phyloP scores from a whole-genome alignment of 2,329 filamentous ascomycete genomes.

The Teratosphaeria nubilosa region DNA sequence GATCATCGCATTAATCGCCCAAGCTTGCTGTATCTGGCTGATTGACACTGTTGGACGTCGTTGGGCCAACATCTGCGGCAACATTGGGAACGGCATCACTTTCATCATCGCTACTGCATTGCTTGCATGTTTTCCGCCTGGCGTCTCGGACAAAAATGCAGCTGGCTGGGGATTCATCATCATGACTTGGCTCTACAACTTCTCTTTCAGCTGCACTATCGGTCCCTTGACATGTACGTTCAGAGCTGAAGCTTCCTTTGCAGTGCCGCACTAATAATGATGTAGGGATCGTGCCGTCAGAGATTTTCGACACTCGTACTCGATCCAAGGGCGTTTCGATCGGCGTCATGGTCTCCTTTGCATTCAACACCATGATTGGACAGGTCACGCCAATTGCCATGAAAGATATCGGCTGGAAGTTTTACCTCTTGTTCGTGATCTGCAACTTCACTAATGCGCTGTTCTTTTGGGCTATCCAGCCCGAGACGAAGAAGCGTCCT shows the following conservation, averaged over 20 bases:
- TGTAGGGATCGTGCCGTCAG: constrained; percentile 26
- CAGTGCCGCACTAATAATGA: background rate
- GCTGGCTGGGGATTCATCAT: constrained; percentile 68
- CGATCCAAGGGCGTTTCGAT: constrained; percentile 64
- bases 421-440: constrained; percentile 51
- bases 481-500: constrained; percentile 54
- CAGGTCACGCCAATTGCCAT: constrained; percentile 56
- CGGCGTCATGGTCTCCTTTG: constrained; percentile 61
- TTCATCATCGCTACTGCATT: constrained; percentile 58
- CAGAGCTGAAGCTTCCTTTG: background rate
- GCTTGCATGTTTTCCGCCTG: constrained; percentile 52
- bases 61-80: constrained; percentile 62
- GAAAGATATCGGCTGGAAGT: constrained; percentile 43
- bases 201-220: constrained; percentile 61
- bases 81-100: constrained; percentile 58
- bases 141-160: constrained; percentile 37
- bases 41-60: constrained; percentile 63
- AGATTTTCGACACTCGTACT: constrained; percentile 60
- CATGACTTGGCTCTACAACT: constrained; percentile 71
- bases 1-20: constrained; percentile 58
- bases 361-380: constrained; percentile 68
- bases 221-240: constrained; percentile 50
- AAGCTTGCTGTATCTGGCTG: constrained; percentile 56
- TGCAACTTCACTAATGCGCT: constrained; percentile 60
- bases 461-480: constrained; percentile 58